phyloP scores from a whole-genome alignment of 2,329 filamentous ascomycete genomes.

The Teratosphaeria nubilosa region DNA sequence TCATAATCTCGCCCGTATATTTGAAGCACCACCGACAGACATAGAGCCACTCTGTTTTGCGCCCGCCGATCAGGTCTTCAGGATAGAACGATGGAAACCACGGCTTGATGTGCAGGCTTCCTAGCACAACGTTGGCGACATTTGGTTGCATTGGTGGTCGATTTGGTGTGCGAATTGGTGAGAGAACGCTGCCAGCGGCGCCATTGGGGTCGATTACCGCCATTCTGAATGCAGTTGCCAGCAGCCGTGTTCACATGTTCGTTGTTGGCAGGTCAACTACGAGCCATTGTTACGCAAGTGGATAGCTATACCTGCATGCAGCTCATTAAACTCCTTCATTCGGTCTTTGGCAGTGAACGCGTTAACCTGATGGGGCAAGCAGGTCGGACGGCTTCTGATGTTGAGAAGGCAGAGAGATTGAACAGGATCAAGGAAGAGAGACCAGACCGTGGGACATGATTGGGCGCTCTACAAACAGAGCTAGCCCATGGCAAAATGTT shows the following conservation, averaged over 20 bases:
- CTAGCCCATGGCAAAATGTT: background rate
- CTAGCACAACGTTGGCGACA: conserved; percentile 77
- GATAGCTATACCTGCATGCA: background rate
- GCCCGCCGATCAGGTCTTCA: conserved; percentile 47
- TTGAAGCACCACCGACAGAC: conserved; percentile 93
- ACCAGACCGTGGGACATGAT: background rate
- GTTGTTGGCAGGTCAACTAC: background rate
- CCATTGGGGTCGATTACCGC: conserved; percentile 6
- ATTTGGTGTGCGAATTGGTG: conserved; percentile 13
- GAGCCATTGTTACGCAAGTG: background rate
- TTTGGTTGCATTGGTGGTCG: conserved; percentile 50
- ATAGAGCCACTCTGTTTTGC: conserved; percentile 50
- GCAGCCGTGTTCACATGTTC: conserved; percentile 1
- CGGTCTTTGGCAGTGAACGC: no score
- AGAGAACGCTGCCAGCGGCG: conserved; percentile 6
- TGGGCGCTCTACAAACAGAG: background rate
- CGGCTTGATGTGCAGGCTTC: conserved; percentile 71
- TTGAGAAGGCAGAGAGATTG: background rate
- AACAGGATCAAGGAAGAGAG: background rate
- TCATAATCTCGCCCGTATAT: conserved; percentile 55
- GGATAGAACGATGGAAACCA: conserved; percentile 91
- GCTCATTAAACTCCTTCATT: background rate
- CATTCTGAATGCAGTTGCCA: conserved; percentile 2
- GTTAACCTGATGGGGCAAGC: no score
- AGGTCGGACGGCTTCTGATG: no score